Base-by-base conservation (phyloP, 1,284 basidiomycete genomes). In the Chondrostereum purpureum region DNA sequence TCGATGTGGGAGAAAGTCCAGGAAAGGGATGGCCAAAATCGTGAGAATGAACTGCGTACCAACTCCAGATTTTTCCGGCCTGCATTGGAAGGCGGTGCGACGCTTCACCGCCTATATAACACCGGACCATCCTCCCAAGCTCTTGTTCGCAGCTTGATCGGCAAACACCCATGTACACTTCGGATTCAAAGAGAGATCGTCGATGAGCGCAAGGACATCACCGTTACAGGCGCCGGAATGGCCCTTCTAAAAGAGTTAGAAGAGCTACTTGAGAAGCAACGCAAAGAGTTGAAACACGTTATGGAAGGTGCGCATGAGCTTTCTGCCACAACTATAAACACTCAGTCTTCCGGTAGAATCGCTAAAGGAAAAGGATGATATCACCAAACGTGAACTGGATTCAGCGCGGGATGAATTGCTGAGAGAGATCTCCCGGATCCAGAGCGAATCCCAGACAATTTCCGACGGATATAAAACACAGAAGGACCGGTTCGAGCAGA, bases 1-100 rank as follows among this genome's bases (percentile, higher is more conserved):
- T 73, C 58, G 42, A 69, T 72, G 63, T 73, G 71, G 71, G 60
- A 60, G 17, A 55, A 63, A 47, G 66, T 68, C 34, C 56, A 58
- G 43, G 53, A 53, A 42, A 61, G 61, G 43, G 38, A 61, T 17
- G 67, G 65, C 2, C 57, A 63, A 44, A 62, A 58, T 3, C 57
- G 68, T 18, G 67, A 70, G 40, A 46, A 37, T 0, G 64, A 70
- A 46, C 57, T 69, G 12, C 53, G 55, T 18, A 53, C 4, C 19
- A 55, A 65, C 31, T 61, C 63, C 45, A 60, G 60, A 40, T 66
- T 70, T 45, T 67, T 64, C 54, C 65, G 63, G 48, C 63, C 58
- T n/a, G 59, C 60, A 16, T 53, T 72, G 5, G 65, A 63, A 14
- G 63, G 62, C 44, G 70, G 70, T 5, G 68, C 61, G 0, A 47